A percentile compares a stretch with the other conserved stretches of the same genome.
Conservation (phyloP, 441 rosid genomes). For the Populus hybrid region DNA sequence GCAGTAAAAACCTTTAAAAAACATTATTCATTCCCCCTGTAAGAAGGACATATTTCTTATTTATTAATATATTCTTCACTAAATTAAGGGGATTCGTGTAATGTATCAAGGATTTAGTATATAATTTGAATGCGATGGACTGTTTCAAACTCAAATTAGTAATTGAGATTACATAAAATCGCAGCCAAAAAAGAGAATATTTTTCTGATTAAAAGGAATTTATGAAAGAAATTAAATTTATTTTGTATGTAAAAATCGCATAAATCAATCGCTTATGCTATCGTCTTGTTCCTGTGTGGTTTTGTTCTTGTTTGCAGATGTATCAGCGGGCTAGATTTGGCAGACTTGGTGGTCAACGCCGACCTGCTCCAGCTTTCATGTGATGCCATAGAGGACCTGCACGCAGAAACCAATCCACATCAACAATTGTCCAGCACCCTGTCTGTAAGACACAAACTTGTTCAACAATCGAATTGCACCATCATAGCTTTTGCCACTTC, state of each 20-base stretch:
- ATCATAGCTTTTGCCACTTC: conserved; percentile 46
- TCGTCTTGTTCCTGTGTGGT: neutral
- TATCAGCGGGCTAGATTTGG: conserved; percentile 22
- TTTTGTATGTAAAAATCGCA: neutral
- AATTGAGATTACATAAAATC: too few relatives aligned
- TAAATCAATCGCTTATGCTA: neutral
- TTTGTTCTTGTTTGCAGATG: conserved; percentile 20
- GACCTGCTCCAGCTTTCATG: conserved; percentile 38
- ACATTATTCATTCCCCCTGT: too few relatives aligned
- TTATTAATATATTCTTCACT: too few relatives aligned
- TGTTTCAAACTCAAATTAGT: too few relatives aligned
- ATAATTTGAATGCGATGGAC: too few relatives aligned
- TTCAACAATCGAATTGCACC: conserved; percentile 6
- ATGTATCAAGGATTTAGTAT: too few relatives aligned
- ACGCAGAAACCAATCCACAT: conserved; percentile 10
- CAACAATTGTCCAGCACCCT: conserved; percentile 11
- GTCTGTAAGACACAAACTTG: conserved; percentile 20
- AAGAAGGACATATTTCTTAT: too few relatives aligned
- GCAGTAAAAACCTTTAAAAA: too few relatives aligned
- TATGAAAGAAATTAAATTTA: too few relatives aligned
- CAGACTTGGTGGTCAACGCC: conserved; percentile 46
- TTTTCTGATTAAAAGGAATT: too few relatives aligned
- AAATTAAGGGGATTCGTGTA: too few relatives aligned
- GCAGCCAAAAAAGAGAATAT: too few relatives aligned
- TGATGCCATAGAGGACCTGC: conserved; percentile 29